Conservation (phyloP, 495 filamentous ascomycete species). For the Margaritispora aquatica region DNA sequence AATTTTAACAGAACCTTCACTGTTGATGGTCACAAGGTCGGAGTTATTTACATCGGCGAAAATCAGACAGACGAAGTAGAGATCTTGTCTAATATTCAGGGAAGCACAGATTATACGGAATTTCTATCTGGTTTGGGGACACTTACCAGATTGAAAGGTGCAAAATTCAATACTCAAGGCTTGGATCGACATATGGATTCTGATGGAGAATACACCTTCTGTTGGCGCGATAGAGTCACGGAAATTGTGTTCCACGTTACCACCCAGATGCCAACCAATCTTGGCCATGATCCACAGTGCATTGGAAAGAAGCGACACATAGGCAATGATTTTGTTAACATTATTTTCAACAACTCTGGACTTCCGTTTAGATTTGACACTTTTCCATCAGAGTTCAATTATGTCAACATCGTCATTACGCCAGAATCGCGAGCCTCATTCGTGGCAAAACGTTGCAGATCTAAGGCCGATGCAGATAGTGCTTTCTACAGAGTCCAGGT, state of each 20-base stretch:
- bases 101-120: constrained; percentile 76
- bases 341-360: constrained; percentile 95
- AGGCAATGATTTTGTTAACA: constrained; percentile 97
- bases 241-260: constrained; percentile 94
- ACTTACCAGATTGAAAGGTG: constrained; percentile 68
- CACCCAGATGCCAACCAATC: constrained; percentile 92
- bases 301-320: constrained; percentile 90
- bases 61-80: constrained; percentile 74
- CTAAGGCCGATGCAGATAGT: constrained; percentile 29
- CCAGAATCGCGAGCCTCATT: constrained; percentile 68
- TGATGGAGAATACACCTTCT: constrained; percentile 82
- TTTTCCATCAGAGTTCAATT: constrained; percentile 90
- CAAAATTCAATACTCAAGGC: constrained; percentile 89
- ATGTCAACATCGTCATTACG: constrained; percentile 90
- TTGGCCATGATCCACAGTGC: constrained; percentile 65
- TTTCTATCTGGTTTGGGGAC: constrained; percentile 78
- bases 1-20: constrained; percentile 83
- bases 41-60: constrained; percentile 84
- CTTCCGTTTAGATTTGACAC: constrained; percentile 82
- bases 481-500: constrained; percentile 81
- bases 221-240: constrained; percentile 90
- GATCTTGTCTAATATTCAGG: constrained; percentile 77
- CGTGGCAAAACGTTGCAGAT: constrained; percentile 38
- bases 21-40: constrained; percentile 92
- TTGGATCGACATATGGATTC: constrained; percentile 66